Conservation (phyloP, 768 basidiomycete species). For the Paxillus involutus region DNA sequence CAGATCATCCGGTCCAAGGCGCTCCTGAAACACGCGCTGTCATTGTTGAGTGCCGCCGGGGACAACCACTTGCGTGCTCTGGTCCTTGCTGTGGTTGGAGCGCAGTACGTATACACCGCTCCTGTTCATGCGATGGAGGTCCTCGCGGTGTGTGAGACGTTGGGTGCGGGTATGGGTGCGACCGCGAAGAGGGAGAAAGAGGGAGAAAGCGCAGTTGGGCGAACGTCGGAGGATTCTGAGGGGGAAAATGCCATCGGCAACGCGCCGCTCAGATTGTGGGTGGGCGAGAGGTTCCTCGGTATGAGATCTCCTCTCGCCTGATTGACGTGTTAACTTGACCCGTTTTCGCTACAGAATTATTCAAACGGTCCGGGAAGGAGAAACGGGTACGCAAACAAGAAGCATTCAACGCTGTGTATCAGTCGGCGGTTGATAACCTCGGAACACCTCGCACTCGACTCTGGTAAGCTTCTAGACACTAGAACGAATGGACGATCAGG, state of each 20-base stretch:
- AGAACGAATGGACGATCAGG: too few species aligned
- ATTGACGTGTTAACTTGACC: background rate
- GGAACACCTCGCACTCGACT: conserved; percentile 13
- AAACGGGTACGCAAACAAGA: conserved; percentile 46
- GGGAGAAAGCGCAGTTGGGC: background rate
- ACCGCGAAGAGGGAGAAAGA: conserved; percentile 22
- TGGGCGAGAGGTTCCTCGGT: conserved; percentile 71
- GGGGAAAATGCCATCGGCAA: conserved; percentile 50
- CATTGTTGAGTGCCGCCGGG: conserved; percentile 52
- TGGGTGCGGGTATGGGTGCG: conserved; percentile 68
- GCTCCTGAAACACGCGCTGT: conserved; percentile 59
- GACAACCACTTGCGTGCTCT: conserved; percentile 77
- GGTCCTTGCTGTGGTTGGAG: conserved; percentile 63
- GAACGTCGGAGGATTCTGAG: conserved; percentile 4
- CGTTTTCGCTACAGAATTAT: conserved; percentile 44
- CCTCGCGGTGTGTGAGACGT: conserved; percentile 64
- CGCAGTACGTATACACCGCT: conserved; percentile 72
- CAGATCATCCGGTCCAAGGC: conserved; percentile 31
- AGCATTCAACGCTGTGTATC: conserved; percentile 38
- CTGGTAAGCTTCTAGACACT: conserved; percentile 6
- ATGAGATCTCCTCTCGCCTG: conserved; percentile 18
- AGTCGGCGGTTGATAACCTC: conserved; percentile 23
- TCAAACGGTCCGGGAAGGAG: conserved; percentile 54
- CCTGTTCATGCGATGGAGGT: conserved; percentile 67
- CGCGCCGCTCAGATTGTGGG: conserved; percentile 67